Base-by-base conservation (phyloP, 2,329 filamentous ascomycete genomes). In the Aurifilum marmelostoma region DNA sequence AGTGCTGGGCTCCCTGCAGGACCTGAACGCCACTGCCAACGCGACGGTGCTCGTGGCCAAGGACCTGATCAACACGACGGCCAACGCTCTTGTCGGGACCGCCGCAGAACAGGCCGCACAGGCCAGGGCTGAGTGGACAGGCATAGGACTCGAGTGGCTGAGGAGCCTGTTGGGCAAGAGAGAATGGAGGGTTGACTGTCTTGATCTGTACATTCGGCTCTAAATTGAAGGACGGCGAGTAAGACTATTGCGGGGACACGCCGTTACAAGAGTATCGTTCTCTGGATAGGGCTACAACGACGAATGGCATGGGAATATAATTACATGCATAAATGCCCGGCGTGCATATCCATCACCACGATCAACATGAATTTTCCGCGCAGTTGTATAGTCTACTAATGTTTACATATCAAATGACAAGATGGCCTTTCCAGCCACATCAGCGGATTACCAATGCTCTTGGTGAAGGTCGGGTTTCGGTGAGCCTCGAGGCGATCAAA, bases 181-280 rank as follows among this genome's bases (percentile, higher is more conserved):
- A 75, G 94, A 97, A 79, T 97, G 95, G 92, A 88, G 92, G 74
- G 87, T 99, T 72, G 93, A 95, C 68, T 97, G 94, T 79, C 86
- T 99, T 80, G 94, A 97, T 79, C 88, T 98, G 39, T 90, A 94
- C 75, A 89, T 98, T 66, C 85, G 92, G 72, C 81, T 97, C 72
- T 96, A 75, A 83, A 21, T 27, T 34, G 27, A 27, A 24, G 16
- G 29, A 4, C 52, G 8, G 52, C 52, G 24, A 18, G 24, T n/a
- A 43, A 37, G 24, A 27, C 12, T 16, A 21, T 37, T 32, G 24
- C 54, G 52, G 52, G 27, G 27, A 29, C 27, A 56, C 52, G 18
- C 27, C 27, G 27, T 3, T 29, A 56, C 5, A 16, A 56, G 24
- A 27, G 14, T 29, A 18, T n/a, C 2, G 8, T 29, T 29, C 32